Evolutionary conservation across 2,329 filamentous ascomycete species (phyloP).

Genomic region (Diaporthe batatas): DNA sequence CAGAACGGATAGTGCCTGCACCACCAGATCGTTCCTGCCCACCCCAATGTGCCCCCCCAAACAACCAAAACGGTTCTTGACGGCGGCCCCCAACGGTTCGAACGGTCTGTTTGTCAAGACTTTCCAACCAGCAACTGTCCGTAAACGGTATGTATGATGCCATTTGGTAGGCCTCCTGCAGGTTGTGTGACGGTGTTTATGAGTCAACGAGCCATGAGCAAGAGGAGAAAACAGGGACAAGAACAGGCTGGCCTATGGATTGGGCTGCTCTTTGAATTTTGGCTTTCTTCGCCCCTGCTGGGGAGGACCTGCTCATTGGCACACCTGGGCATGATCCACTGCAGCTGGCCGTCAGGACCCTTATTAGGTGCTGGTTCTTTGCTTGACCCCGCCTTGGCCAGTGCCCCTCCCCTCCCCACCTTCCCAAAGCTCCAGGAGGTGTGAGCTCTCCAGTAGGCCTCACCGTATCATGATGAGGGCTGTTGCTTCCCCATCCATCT

Average conservation of each 20-base stretch:
- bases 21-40: neutral
- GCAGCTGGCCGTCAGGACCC: neutral
- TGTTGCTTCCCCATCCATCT: too few relatives aligned
- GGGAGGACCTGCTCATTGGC: neutral
- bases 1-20: neutral
- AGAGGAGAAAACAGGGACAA: neutral
- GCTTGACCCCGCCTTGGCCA: neutral
- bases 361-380: neutral
- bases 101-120: neutral
- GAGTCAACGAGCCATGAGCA: neutral
- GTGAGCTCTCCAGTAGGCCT: neutral
- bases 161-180: conserved; percentile 2
- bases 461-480: neutral
- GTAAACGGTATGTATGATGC: neutral
- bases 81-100: neutral
- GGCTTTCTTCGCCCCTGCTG: neutral
- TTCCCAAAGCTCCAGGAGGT: neutral
- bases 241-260: neutral
- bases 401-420: too few relatives aligned
- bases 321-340: neutral
- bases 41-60: neutral
- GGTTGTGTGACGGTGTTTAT: neutral
- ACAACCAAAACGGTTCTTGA: neutral
- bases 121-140: too few relatives aligned
- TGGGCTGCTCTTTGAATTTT: conserved; percentile 1